A percentile compares a stretch with the other conserved stretches of the same genome.
Evolutionary conservation across 2,329 filamentous ascomycete genomes (phyloP).

Genomic region (Sporothrix brasiliensis): DNA sequence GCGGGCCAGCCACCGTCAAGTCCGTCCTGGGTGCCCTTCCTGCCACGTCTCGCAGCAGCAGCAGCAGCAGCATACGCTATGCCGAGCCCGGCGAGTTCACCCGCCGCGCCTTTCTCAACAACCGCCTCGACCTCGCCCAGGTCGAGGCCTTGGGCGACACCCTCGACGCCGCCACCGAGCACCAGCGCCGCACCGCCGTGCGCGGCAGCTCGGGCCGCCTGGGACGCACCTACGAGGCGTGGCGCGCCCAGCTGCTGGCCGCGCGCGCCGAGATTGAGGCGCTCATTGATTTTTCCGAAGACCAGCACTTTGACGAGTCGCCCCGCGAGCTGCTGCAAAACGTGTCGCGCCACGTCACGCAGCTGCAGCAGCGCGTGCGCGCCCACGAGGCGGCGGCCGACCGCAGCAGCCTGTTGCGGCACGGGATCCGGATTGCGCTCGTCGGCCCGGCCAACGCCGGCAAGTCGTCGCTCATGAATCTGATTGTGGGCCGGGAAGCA

Average conservation of each 20-base stretch:
- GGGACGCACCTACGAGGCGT: slow-evolving; percentile 75
- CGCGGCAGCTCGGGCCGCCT: slow-evolving; percentile 72
- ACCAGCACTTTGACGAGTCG: slow-evolving; percentile 94
- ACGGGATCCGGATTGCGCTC: slow-evolving; percentile 82
- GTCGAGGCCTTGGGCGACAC: slow-evolving; percentile 68
- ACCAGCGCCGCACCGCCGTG: slow-evolving; percentile 85
- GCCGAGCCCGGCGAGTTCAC: slow-evolving; percentile 97
- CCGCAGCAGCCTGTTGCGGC: slow-evolving; percentile 78
- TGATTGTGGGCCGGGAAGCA: slow-evolving; percentile 85
- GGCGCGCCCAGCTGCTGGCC: slow-evolving; percentile 75
- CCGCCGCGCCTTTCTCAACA: slow-evolving; percentile 83
- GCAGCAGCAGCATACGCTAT: slow-evolving; percentile 66
- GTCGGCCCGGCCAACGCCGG: slow-evolving; percentile 91
- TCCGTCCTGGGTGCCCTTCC: slow-evolving; percentile 81
- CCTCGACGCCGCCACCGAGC: slow-evolving; percentile 77
- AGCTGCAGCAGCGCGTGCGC: slow-evolving; percentile 54
- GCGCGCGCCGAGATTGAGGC: slow-evolving; percentile 92
- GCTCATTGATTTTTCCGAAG: slow-evolving; percentile 94
- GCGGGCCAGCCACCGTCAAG: slow-evolving; percentile 83
- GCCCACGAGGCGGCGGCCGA: slow-evolving; percentile 76
- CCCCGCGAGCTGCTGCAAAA: slow-evolving; percentile 70
- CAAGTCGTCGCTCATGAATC: slow-evolving; percentile 91
- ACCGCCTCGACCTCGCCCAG: slow-evolving; percentile 82
- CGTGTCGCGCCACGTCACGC: slow-evolving; percentile 53
- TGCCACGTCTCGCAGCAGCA: background rate